These are phyloP conservation scores for Hypoxylon sp. DNA, from an alignment of 2,329 filamentous ascomycete species.

Conservation along the genomic window DNA sequence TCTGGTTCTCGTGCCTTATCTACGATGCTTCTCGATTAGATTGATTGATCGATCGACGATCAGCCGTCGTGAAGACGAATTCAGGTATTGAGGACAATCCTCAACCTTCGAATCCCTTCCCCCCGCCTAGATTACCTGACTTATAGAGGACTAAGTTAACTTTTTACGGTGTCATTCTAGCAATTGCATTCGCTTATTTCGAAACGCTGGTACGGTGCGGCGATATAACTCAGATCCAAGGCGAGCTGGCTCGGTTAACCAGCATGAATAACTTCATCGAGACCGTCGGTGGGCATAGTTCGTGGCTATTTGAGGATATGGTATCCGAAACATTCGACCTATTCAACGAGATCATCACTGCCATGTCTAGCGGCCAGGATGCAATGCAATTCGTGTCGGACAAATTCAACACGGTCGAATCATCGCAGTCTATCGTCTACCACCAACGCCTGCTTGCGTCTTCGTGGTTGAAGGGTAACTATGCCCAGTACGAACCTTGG, in stretches of 20 bases:
- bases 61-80: constrained; percentile 22
- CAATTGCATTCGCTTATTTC: constrained; percentile 93
- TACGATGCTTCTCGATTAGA: constrained; percentile 39
- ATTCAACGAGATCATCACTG: constrained; percentile 72
- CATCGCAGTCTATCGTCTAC: constrained; percentile 84
- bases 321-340: constrained; percentile 80
- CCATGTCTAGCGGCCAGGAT: constrained; percentile 72
- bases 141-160: constrained; percentile 30
- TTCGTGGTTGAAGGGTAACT: constrained; percentile 84
- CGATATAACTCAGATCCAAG: constrained; percentile 74
- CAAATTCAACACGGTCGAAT: constrained; percentile 79
- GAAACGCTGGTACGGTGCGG: constrained; percentile 82
- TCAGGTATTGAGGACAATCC: constrained; percentile 21
- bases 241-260: constrained; percentile 80
- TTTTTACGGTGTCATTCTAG: constrained; percentile 62
- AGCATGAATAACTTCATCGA: constrained; percentile 79
- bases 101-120: constrained; percentile 11
- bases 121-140: not conserved
- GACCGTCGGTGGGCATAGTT: constrained; percentile 78
- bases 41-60: constrained; percentile 41
- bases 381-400: constrained; percentile 69
- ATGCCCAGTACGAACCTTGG: constrained; percentile 79
- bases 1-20: constrained; percentile 33
- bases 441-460: constrained; percentile 86
- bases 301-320: constrained; percentile 85